Evolutionary conservation across 345 rosid species (phyloP), one percentile per base, ranked within the genome.

Genomic region (Geranium rotundifolium): DNA sequence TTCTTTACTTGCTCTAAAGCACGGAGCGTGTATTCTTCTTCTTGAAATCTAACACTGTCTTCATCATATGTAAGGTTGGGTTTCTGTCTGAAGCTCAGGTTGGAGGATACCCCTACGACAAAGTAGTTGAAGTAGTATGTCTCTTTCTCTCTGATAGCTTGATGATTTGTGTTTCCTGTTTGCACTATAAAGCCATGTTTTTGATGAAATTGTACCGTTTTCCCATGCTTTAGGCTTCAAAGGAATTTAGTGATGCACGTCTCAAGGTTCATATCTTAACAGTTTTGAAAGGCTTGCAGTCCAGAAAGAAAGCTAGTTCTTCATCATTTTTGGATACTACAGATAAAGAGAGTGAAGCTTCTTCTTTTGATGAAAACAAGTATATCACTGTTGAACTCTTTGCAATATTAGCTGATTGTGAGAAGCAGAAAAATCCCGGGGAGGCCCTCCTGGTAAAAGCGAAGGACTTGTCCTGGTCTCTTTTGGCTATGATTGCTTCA

Each of bases 401-500:
- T 71, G 85, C 86, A 60, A 81, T 90, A 69, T 79, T 93, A 77
- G 97, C 96, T 10, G 91, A 88, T 65, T 81, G 95, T 56, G 99
- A 93, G 85, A 86, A 85, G 81, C 85, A 84, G 72, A 84, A 79
- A 70, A 76, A 74, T 63, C 87, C 96, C 68, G 99, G 99, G 60
- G 84, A 69, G 69, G 80, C 90, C 67, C 95, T 93, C 71, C 73
- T 93, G 76, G 69, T 65, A 61, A 93, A 86, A 80, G 96, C 97
- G 34, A 93, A 90, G 80, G 97, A 90, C 67, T 70, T 90, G 73
- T 90, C 97, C 1, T 93, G 99, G 99, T 86, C 97, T 58, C 79
- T 88, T 67, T 83, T 93, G 85, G 99, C 92, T 59, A 85, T 90
- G 83, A 77, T 90, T 72, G 99, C 97, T 20, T 93, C 97, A 58